A percentile compares a stretch with the other conserved stretches of the same genome.
phyloP scores from a whole-genome alignment of 2,329 filamentous ascomycete genomes.

The Sclerotiophoma versabilis region DNA sequence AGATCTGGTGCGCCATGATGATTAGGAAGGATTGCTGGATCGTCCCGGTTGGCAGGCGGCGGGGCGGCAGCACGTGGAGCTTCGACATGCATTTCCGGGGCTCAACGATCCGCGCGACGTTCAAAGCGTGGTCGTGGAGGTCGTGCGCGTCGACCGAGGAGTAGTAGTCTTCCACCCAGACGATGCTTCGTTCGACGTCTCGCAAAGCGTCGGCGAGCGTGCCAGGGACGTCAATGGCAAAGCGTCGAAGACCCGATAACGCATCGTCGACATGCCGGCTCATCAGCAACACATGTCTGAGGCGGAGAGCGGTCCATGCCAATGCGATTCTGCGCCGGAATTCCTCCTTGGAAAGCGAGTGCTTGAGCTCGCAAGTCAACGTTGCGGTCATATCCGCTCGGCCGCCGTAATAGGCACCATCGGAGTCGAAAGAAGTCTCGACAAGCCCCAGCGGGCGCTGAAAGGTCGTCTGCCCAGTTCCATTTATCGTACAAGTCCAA shows the following conservation, averaged over 20 bases:
- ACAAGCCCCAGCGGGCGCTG: slow-evolving; percentile 53
- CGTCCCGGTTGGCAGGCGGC: slow-evolving; percentile 30
- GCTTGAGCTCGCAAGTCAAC: slow-evolving; percentile 48
- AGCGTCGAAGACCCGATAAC: slow-evolving; percentile 30
- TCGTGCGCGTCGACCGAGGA: slow-evolving; percentile 42
- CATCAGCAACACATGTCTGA: slow-evolving; percentile 50
- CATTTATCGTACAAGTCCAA: slow-evolving; percentile 34
- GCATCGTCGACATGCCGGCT: slow-evolving; percentile 36
- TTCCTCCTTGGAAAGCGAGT: slow-evolving; percentile 35
- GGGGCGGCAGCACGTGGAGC: slow-evolving; percentile 50
- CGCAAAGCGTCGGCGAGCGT: slow-evolving; percentile 40
- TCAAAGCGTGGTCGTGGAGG: slow-evolving; percentile 53
- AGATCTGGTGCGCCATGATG: slow-evolving; percentile 54
- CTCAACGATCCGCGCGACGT: slow-evolving; percentile 51
- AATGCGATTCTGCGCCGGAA: slow-evolving; percentile 47
- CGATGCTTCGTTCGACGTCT: slow-evolving; percentile 37
- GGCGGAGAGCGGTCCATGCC: slow-evolving; percentile 51
- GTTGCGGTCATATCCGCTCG: slow-evolving; percentile 54
- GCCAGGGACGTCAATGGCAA: slow-evolving; percentile 45
- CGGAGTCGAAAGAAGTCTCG: slow-evolving; percentile 54
- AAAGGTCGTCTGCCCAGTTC: slow-evolving; percentile 29
- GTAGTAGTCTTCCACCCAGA: slow-evolving; percentile 52
- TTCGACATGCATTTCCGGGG: slow-evolving; percentile 47
- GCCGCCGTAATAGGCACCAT: slow-evolving; percentile 54
- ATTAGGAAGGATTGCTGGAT: slow-evolving; percentile 46